A percentile compares a stretch with the other conserved stretches of the same genome.
Conservation (phyloP, 805 yeast species). For the Ogataea methylovora region DNA sequence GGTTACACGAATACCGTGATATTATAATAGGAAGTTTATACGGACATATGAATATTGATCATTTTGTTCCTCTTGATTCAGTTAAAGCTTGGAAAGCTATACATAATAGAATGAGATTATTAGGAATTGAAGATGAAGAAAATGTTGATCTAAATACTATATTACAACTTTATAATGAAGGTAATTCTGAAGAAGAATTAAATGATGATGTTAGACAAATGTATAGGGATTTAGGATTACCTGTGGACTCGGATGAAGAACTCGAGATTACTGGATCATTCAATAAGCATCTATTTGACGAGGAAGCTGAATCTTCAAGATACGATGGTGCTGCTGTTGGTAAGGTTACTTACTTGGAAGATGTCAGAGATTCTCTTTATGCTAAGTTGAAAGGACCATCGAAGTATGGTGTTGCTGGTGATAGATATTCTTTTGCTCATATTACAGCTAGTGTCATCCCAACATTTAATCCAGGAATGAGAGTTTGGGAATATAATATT, state of each 20-base stretch:
- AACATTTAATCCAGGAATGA: constrained; percentile 73
- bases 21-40: constrained; percentile 75
- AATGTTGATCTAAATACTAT: constrained; percentile 3
- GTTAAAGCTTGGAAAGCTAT: constrained; percentile 55
- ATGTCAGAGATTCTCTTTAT: constrained; percentile 47
- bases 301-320: constrained; percentile 22
- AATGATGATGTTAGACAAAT: constrained; percentile 14
- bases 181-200: constrained; percentile 13
- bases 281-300: constrained; percentile 7
- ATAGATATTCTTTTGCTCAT: constrained; percentile 63
- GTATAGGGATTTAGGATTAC: constrained; percentile 9
- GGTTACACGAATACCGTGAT: constrained; percentile 81
- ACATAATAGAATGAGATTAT: constrained; percentile 9
- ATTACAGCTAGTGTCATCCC: constrained; percentile 74
- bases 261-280: constrained; percentile 1
- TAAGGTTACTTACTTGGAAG: constrained; percentile 57
- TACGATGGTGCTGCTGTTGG: constrained; percentile 63
- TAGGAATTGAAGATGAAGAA: constrained; percentile 16
- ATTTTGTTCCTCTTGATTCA: constrained; percentile 71
- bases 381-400: constrained; percentile 37
- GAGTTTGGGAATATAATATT: constrained; percentile 83
- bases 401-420: constrained; percentile 36
- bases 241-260: constrained; percentile 4
- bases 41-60: constrained; percentile 90
- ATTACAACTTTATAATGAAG: constrained; percentile 16